Evolutionary conservation across 2,329 filamentous ascomycete genomes (phyloP).

Genomic region (Pseudogymnoascus sp.): DNA sequence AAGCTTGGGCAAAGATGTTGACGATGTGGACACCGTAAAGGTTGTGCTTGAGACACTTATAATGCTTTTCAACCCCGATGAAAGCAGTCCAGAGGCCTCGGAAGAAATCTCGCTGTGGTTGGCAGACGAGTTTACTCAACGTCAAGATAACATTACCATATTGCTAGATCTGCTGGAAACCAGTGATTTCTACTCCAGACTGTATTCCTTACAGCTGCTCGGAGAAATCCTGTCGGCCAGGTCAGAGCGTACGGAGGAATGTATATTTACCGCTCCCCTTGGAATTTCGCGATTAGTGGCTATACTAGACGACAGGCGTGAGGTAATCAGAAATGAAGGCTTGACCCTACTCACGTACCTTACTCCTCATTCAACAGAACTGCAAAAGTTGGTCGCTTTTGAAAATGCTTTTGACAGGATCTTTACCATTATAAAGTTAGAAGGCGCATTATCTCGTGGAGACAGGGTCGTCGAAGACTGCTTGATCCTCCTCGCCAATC

Average conservation of each 20-base stretch:
- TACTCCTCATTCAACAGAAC: constrained; percentile 76
- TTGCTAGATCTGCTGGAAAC: constrained; percentile 85
- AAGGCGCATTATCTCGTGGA: constrained; percentile 76
- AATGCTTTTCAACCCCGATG: constrained; percentile 75
- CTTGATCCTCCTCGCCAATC: constrained; percentile 80
- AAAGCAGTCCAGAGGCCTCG: constrained; percentile 78
- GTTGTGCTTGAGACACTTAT: constrained; percentile 90
- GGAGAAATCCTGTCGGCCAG: constrained; percentile 78
- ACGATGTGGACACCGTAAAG: constrained; percentile 95
- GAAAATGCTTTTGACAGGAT: constrained; percentile 87
- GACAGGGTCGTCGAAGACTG: constrained; percentile 89
- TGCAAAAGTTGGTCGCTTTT: constrained; percentile 93
- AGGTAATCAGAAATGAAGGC: constrained; percentile 82
- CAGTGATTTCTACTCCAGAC: constrained; percentile 79
- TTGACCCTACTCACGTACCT: constrained; percentile 82
- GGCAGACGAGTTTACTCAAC: constrained; percentile 95
- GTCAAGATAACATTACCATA: constrained; percentile 91
- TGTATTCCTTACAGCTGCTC: constrained; percentile 87
- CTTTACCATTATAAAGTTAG: constrained; percentile 73
- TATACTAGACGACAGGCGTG: constrained; percentile 75
- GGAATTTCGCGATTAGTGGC: constrained; percentile 82
- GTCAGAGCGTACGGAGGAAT: constrained; percentile 89
- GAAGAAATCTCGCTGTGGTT: constrained; percentile 95
- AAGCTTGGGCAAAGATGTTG: constrained; percentile 76
- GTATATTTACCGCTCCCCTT: constrained; percentile 79